Evolutionary conservation across 2,329 filamentous ascomycete genomes (phyloP).

Genomic region (Verticillium dahliae): DNA sequence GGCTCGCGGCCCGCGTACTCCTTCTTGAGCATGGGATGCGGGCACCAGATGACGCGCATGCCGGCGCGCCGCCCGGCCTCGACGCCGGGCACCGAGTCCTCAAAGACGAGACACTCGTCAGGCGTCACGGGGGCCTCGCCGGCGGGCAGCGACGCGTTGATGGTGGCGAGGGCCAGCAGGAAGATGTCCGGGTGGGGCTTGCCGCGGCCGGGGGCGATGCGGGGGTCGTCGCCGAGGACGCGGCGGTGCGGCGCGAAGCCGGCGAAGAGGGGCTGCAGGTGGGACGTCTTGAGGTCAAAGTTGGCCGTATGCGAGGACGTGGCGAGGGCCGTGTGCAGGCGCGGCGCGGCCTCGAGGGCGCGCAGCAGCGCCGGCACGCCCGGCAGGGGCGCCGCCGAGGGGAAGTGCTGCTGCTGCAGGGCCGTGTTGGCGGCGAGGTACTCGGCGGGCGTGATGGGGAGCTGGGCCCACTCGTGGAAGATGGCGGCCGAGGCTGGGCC

Average conservation of each 20-base stretch:
- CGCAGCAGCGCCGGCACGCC: constrained; percentile 66
- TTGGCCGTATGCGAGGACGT: constrained; percentile 69
- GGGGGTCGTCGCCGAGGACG: constrained; percentile 77
- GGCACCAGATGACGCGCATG: constrained; percentile 92
- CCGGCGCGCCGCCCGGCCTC: constrained; percentile 86
- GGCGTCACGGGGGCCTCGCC: constrained; percentile 63
- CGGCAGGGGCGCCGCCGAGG: constrained; percentile 66
- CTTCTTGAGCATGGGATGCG: constrained; percentile 69
- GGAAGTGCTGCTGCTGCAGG: constrained; percentile 69
- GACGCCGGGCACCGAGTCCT: constrained; percentile 89
- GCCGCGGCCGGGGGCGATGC: constrained; percentile 73
- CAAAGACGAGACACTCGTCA: constrained; percentile 91
- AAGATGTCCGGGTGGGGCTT: constrained; percentile 97
- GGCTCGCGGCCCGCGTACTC: constrained; percentile 73
- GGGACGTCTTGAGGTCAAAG: constrained; percentile 69
- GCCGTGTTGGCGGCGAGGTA: constrained; percentile 53
- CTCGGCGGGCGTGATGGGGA: constrained; percentile 68
- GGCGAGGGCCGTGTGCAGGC: constrained; percentile 77
- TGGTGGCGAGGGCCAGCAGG: constrained; percentile 72
- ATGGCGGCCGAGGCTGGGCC: constrained; percentile 45
- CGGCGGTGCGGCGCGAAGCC: constrained; percentile 64
- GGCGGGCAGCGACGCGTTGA: constrained; percentile 66
- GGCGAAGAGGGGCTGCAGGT: constrained; percentile 51
- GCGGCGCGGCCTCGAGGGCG: constrained; percentile 19
- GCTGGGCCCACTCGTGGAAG: constrained; percentile 73